phyloP scores from a whole-genome alignment of 805 yeast genomes.

The Saturnispora kantuleensis region DNA sequence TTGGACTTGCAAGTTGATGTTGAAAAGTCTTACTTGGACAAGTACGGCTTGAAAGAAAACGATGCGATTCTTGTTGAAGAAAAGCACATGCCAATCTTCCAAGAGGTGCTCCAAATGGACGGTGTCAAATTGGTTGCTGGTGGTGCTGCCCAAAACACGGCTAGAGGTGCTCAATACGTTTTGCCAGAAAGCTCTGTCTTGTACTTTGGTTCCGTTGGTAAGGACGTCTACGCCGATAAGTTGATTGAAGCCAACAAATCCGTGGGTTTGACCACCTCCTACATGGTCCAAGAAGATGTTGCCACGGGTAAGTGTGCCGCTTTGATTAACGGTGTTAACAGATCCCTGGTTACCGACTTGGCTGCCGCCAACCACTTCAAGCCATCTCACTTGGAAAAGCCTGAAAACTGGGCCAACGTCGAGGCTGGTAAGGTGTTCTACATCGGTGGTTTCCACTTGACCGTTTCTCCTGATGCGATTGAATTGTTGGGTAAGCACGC shows the following conservation, averaged over 20 bases:
- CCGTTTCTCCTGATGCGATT: conserved; percentile 95
- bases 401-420: conserved; percentile 83
- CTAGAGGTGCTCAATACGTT: conserved; percentile 94
- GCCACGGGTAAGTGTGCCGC: conserved; percentile 99
- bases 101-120: conserved; percentile 56
- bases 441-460: conserved; percentile 98
- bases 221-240: conserved; percentile 77
- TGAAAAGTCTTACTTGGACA: conserved; percentile 55
- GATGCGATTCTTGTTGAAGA: conserved; percentile 86
- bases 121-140: conserved; percentile 80
- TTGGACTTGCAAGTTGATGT: conserved; percentile 79
- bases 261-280: conserved; percentile 82
- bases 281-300: conserved; percentile 64
- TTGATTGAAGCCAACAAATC: conserved; percentile 71
- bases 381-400: conserved; percentile 73
- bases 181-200: conserved; percentile 75
- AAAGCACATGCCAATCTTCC: conserved; percentile 76
- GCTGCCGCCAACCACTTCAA: conserved; percentile 98
- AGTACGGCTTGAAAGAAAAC: conserved; percentile 78
- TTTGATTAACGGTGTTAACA: conserved; percentile 67
- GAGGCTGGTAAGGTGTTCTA: conserved; percentile 75
- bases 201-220: conserved; percentile 94
- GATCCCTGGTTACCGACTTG: conserved; percentile 91
- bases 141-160: conserved; percentile 99
- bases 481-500: conserved; percentile 86